phyloP scores from a whole-genome alignment of 1,139 yeast species.

The Yamadazyma atmosphaerica region DNA sequence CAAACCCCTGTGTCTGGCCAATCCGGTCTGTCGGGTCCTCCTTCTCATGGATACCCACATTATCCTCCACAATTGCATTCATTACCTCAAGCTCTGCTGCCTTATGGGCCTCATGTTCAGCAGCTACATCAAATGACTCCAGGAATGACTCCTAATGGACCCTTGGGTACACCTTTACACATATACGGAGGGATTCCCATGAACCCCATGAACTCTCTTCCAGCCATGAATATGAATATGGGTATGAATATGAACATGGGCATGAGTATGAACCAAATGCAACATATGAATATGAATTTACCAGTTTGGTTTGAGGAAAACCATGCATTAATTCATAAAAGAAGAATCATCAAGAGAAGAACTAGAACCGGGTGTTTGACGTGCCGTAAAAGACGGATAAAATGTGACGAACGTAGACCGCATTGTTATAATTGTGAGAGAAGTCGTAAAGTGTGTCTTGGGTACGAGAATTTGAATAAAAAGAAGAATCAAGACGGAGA shows the following conservation, averaged over 20 bases:
- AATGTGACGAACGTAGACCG: constrained; percentile 77
- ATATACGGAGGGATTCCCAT: too few relatives aligned
- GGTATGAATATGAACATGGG: constrained; percentile 2
- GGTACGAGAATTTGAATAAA: constrained; percentile 47
- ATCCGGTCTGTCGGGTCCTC: too few relatives aligned
- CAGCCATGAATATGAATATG: too few relatives aligned
- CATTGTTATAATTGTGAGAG: constrained; percentile 73
- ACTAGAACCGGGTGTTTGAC: constrained; percentile 79
- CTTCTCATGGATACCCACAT: neutral
- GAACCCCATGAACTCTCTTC: too few relatives aligned
- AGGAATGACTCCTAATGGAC: neutral
- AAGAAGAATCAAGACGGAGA: constrained; percentile 16
- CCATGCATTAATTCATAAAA: constrained; percentile 32
- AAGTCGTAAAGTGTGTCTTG: constrained; percentile 66
- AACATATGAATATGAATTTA: constrained; percentile 1
- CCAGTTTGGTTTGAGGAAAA: constrained; percentile 19
- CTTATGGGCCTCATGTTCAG: neutral
- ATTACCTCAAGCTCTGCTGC: too few relatives aligned
- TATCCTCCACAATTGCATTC: constrained; percentile 1
- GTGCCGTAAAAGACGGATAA: constrained; percentile 68
- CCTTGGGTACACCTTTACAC: neutral
- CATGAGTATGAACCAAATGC: constrained; percentile 3
- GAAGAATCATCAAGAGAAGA: constrained; percentile 49
- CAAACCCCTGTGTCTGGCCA: neutral
- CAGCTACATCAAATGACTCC: neutral